These are phyloP conservation scores for Sporothrix dimorphospora DNA, from an alignment of 2,329 filamentous ascomycete species.

Conservation along the genomic window DNA sequence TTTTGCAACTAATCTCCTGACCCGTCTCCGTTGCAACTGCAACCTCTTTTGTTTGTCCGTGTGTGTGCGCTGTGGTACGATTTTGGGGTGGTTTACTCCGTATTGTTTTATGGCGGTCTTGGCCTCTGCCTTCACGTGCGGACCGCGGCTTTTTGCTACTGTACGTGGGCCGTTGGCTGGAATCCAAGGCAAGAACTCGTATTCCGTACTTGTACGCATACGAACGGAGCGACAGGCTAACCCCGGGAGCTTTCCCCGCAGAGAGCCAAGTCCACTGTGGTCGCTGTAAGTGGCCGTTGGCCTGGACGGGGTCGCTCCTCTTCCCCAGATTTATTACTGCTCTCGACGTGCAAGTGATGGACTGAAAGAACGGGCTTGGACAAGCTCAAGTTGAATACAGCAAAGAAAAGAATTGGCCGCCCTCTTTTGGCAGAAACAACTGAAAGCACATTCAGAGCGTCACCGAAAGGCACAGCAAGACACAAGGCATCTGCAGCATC, in stretches of 20 bases:
- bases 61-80: neutral
- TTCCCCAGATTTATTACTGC: neutral
- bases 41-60: neutral
- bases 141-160: constrained; percentile 13
- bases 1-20: neutral
- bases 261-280: neutral
- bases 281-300: neutral
- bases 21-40: neutral
- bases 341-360: neutral
- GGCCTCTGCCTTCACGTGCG: constrained; percentile 15
- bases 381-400: neutral
- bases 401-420: neutral
- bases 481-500: neutral
- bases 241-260: constrained; percentile 14
- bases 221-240: neutral
- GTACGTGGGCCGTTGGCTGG: neutral
- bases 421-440: neutral
- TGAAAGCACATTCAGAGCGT: neutral
- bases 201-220: neutral
- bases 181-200: neutral
- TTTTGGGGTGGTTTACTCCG: neutral
- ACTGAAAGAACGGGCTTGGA: neutral
- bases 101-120: neutral
- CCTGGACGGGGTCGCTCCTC: neutral
- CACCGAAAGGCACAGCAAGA: neutral